Evolutionary conservation across 768 basidiomycete genomes (phyloP), one percentile per base, ranked within the genome.

Genomic region (Pluteus cervinus): DNA sequence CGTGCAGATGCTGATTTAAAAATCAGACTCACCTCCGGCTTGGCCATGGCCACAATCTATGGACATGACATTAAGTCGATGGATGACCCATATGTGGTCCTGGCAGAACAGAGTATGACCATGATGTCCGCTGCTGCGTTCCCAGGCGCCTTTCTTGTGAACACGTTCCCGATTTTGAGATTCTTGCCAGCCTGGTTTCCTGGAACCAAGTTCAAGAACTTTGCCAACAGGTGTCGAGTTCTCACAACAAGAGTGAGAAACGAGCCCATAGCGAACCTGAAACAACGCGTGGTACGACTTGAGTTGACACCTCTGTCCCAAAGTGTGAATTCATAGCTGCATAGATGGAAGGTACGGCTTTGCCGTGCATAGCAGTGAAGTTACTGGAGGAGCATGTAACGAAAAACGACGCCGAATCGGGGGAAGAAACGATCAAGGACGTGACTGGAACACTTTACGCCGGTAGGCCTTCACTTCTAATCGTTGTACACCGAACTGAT

Each of bases 21-120:
- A n/a, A n/a, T n/a, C 31, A 67, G 64, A n/a, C 42, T 60, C 41
- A 51, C 63, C 15, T 60, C 56, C 14, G 51, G 56, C 3, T 49
- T 58, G 25, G 57, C 63, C 25, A 51, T 68, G 37, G 53, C 55
- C 9, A 46, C 60, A 15, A 54, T 60, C 15, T 68, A 67, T 33
- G 68, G 68, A 3, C 47, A 55, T 29, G 52, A 56, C 10, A 40
- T 51, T 6, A 29, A 33, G 7, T 44, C 55, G 4, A 51, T 44
- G 32, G 40, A 49, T 22, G 55, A 58, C 37, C 39, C 40, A 16
- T 52, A 50, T 21, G 44, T 52, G 4, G 16, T 42, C 1, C 29
- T 55, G 7, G 48, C 48, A 16, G 47, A 53, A 24, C 39, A 34
- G 5, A 45, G 47, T 1, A 34, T 51, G 7, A 39, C n/a, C 8